Evolutionary conservation across 352 stramenopile species (phyloP).

Genomic region (Globisporangium yorkense): DNA sequence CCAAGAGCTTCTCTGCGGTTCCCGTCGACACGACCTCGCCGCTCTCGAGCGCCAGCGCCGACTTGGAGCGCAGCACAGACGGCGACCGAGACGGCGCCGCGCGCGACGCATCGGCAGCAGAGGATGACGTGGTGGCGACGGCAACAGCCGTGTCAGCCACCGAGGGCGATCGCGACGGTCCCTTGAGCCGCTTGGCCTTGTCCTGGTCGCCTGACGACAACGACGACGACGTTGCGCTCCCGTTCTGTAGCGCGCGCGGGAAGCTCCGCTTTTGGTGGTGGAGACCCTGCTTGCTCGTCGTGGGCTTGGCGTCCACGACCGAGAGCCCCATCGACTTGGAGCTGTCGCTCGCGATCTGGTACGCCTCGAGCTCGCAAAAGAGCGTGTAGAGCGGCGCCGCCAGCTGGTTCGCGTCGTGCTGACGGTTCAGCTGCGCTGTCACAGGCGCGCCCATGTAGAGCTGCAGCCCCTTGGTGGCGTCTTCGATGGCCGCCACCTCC

Average conservation of each 20-base stretch:
- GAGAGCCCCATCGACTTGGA: constrained; percentile 39
- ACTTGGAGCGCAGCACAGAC: constrained; percentile 24
- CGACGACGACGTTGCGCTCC: not conserved
- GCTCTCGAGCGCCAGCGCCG: constrained; percentile 16
- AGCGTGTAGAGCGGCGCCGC: constrained; percentile 57
- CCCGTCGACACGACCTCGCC: constrained; percentile 33
- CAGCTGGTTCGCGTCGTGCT: constrained; percentile 43
- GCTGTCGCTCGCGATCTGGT: constrained; percentile 48
- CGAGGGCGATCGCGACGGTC: constrained; percentile 23
- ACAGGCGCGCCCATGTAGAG: constrained; percentile 50
- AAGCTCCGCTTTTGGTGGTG: constrained; percentile 14
- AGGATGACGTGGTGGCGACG: not conserved
- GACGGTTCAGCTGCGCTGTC: constrained; percentile 27
- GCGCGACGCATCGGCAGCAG: constrained; percentile 7
- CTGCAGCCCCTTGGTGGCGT: constrained; percentile 53
- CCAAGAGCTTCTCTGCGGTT: constrained; percentile 40
- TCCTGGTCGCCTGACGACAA: constrained; percentile 8
- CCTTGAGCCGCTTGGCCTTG: constrained; percentile 38
- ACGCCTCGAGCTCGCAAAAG: constrained; percentile 71
- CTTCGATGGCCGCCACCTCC: constrained; percentile 48
- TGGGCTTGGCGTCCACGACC: constrained; percentile 37
- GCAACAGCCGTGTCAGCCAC: constrained; percentile 13
- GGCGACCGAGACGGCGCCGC: constrained; percentile 45
- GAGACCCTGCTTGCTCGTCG: constrained; percentile 21
- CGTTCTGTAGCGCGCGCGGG: constrained; percentile 12